A percentile compares a stretch with the other conserved stretches of the same genome.
These are phyloP conservation scores for Zostera marina DNA, from an alignment of 116 monocot genomes.

Conservation along the genomic window DNA sequence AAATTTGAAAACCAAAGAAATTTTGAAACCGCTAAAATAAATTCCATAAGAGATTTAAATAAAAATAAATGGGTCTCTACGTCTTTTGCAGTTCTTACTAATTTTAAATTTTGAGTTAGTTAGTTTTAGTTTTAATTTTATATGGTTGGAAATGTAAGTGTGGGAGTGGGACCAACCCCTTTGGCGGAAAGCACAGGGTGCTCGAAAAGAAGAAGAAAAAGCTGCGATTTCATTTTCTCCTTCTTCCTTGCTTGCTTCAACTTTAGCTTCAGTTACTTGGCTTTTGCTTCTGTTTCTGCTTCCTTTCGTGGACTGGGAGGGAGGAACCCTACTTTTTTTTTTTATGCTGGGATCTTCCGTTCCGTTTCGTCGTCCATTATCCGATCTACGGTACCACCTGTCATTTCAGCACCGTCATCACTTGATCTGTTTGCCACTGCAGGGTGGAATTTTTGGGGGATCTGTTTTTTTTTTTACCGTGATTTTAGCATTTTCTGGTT, in stretches of 20 bases:
- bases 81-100: too few species aligned
- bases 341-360: background rate
- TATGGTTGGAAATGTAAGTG: too few species aligned
- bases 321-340: background rate
- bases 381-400: background rate
- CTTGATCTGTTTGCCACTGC: background rate
- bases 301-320: constrained; percentile 6
- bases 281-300: background rate
- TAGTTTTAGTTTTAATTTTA: too few species aligned
- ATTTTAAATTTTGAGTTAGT: too few species aligned
- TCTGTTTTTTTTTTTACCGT: too few species aligned
- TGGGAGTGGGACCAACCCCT: background rate
- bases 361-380: background rate
- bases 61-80: too few species aligned
- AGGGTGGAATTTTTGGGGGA: too few species aligned
- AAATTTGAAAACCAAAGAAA: too few species aligned
- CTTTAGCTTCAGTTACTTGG: too few species aligned
- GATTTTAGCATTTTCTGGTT: too few species aligned
- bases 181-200: background rate
- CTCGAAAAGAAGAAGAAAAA: constrained; percentile 4
- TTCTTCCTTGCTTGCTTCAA: background rate
- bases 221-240: constrained; percentile 5
- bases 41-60: too few species aligned
- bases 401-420: background rate
- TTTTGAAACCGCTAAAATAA: too few species aligned